These are phyloP conservation scores for Monilinia fructigena DNA, from an alignment of 2,329 filamentous ascomycete genomes.

Conservation along the genomic window DNA sequence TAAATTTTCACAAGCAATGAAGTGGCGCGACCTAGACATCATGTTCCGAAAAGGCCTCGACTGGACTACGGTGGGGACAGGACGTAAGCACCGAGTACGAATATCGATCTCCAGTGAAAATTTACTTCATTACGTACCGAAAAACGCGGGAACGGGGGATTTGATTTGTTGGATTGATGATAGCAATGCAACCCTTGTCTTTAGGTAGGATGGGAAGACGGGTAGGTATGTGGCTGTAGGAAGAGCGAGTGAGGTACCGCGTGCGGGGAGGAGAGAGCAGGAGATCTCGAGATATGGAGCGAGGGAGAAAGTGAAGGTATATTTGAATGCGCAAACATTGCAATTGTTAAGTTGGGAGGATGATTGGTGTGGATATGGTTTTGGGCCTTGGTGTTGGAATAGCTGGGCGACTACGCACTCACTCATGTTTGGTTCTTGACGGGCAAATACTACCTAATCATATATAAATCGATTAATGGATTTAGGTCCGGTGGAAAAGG, in stretches of 20 bases:
- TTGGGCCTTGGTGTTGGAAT: not conserved
- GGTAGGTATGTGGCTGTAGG: not conserved
- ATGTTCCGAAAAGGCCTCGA: not conserved
- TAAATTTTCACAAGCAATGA: not conserved
- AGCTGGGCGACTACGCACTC: no score
- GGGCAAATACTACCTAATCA: no score
- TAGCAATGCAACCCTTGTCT: not conserved
- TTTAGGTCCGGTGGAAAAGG: not conserved
- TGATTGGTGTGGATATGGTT: not conserved
- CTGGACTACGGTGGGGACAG: not conserved
- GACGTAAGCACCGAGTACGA: not conserved
- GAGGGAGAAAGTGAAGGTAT: not conserved
- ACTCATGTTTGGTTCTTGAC: not conserved
- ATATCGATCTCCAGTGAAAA: slow-evolving; percentile 4
- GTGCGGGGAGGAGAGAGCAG: not conserved
- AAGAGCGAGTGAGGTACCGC: not conserved
- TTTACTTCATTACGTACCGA: not conserved
- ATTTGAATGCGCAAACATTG: not conserved
- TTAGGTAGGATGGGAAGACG: not conserved
- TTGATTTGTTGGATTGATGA: slow-evolving; percentile 1
- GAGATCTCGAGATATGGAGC: not conserved
- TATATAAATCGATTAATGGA: not conserved
- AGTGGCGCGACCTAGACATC: not conserved
- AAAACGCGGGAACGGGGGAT: not conserved
- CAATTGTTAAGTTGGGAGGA: not conserved